Evolutionary conservation across 176 grass and related monocot genomes (phyloP).

Genomic region (Aegilops sharonensis): DNA sequence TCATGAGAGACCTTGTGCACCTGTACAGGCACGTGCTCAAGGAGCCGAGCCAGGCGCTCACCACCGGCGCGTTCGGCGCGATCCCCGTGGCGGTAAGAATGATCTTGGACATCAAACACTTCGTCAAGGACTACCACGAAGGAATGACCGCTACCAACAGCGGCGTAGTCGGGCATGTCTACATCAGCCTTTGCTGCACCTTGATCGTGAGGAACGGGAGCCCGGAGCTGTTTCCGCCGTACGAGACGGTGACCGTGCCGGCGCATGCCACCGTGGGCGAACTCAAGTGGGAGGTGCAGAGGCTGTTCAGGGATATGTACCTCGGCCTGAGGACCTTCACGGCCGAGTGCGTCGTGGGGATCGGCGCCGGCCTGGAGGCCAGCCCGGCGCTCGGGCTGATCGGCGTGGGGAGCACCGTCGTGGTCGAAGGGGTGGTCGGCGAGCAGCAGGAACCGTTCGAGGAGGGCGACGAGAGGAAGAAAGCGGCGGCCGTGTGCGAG

Average conservation of each 20-base stretch:
- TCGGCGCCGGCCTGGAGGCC: constrained; percentile 28
- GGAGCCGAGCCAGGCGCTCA: constrained; percentile 41
- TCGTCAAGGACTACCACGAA: constrained; percentile 72
- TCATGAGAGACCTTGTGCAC: constrained; percentile 62
- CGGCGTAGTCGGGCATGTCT: constrained; percentile 23
- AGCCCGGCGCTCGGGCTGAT: constrained; percentile 38
- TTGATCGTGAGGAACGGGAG: constrained; percentile 40
- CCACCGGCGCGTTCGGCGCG: constrained; percentile 39
- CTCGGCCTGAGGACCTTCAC: constrained; percentile 65
- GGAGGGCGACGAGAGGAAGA: constrained; percentile 23
- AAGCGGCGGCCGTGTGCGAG: constrained; percentile 45
- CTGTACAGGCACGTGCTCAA: constrained; percentile 61
- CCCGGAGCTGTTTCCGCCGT: constrained; percentile 37
- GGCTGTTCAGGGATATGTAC: constrained; percentile 70
- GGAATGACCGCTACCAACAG: constrained; percentile 11
- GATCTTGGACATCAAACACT: constrained; percentile 75
- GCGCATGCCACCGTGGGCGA: constrained; percentile 67
- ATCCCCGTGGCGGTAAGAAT: constrained; percentile 58
- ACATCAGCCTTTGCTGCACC: constrained; percentile 60
- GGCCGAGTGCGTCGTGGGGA: constrained; percentile 43
- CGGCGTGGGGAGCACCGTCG: constrained; percentile 40
- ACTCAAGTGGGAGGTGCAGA: constrained; percentile 71
- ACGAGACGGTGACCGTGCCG: constrained; percentile 62
- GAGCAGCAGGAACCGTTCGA: constrained; percentile 21
- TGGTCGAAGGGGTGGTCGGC: constrained; percentile 52